Evolutionary conservation across 176 grass and related monocot genomes (phyloP).

Genomic region (Lolium rigidum): DNA sequence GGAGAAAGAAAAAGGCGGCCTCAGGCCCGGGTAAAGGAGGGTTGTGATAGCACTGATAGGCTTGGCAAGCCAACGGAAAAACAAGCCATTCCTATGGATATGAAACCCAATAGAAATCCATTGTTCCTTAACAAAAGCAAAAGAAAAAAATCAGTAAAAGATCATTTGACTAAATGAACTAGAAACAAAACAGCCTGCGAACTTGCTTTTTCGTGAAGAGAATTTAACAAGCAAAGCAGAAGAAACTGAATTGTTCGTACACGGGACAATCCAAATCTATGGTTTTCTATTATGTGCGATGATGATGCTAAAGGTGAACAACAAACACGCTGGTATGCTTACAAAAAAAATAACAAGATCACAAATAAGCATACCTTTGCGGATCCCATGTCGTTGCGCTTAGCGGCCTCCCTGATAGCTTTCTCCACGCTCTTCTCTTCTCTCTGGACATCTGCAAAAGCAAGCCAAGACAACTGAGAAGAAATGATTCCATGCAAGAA

Average conservation of each 20-base stretch:
- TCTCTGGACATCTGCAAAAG: constrained; percentile 71
- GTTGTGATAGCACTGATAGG: no score
- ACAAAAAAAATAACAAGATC: background rate
- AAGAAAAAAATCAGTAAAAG: background rate
- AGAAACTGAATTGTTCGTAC: background rate
- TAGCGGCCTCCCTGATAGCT: constrained; percentile 83
- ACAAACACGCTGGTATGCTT: background rate
- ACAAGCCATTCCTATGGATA: no score
- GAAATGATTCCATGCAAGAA: background rate
- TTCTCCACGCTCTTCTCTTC: constrained; percentile 97
- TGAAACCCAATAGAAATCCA: no score
- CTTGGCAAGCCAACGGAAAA: no score
- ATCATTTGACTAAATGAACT: background rate
- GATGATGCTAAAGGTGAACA: background rate
- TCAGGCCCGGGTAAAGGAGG: no score
- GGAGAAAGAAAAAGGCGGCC: no score
- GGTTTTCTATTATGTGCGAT: background rate
- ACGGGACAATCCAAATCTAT: background rate
- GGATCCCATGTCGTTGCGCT: constrained; percentile 92
- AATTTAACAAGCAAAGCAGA: background rate
- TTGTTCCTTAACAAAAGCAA: background rate
- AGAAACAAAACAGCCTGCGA: background rate
- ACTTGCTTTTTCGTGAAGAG: background rate
- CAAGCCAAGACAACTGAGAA: constrained; percentile 9
- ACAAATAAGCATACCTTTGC: constrained; percentile 59